Conservation (phyloP, 2,329 filamentous ascomycete genomes). For the Exophiala lecanii-corni region DNA sequence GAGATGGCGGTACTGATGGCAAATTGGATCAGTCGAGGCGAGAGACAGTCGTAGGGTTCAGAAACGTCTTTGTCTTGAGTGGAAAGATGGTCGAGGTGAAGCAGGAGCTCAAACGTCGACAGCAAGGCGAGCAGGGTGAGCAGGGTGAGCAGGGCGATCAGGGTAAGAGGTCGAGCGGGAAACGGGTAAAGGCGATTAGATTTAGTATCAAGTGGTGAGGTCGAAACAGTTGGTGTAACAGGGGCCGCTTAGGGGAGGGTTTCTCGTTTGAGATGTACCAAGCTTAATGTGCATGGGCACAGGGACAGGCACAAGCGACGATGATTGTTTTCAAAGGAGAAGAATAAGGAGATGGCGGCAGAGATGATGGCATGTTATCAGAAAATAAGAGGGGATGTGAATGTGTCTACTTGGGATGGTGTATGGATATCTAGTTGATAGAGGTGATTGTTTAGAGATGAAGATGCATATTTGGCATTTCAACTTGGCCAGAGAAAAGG, state of each 20-base stretch:
- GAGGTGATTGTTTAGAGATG: no score
- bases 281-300: no score
- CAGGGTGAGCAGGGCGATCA: constrained; percentile 12
- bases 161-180: constrained; percentile 11
- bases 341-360: no score
- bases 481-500: no score
- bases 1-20: constrained; percentile 16
- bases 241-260: constrained; percentile 9
- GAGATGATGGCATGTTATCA: no score
- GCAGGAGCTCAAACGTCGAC: constrained; percentile 22
- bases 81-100: constrained; percentile 11
- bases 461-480: no score
- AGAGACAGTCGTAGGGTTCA: constrained; percentile 1
- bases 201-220: constrained; percentile 7
- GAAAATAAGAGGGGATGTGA: no score
- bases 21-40: constrained; percentile 13
- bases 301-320: no score
- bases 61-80: constrained; percentile 4
- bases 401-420: no score
- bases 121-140: constrained; percentile 3
- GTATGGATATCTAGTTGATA: no score
- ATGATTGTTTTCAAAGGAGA: no score
- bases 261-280: neutral
- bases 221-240: constrained; percentile 23
- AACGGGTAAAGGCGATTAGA: neutral